phyloP scores from a whole-genome alignment of 805 yeast genomes.

The Zygosaccharomyces gambellarensis region DNA sequence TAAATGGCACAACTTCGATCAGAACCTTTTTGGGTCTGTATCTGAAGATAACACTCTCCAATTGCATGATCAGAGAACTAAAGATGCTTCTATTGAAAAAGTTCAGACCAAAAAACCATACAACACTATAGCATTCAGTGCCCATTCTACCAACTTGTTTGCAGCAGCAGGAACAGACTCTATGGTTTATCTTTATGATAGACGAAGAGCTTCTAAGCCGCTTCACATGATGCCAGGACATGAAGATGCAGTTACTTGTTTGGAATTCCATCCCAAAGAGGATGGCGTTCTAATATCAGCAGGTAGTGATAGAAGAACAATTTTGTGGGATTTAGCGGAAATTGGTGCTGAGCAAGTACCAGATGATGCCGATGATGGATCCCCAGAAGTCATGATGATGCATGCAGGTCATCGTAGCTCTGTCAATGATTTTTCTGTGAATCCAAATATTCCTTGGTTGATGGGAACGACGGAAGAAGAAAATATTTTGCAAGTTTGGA shows the following conservation, averaged over 20 bases:
- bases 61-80: constrained; percentile 50
- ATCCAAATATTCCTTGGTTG: constrained; percentile 67
- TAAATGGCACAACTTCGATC: constrained; percentile 58
- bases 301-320: constrained; percentile 69
- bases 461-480: constrained; percentile 52
- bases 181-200: constrained; percentile 60
- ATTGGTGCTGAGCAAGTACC: constrained; percentile 82
- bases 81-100: constrained; percentile 23
- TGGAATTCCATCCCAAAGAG: constrained; percentile 72
- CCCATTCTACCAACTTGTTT: constrained; percentile 51
- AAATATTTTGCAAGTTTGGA: constrained; percentile 45
- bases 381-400: constrained; percentile 83
- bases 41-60: constrained; percentile 61
- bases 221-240: constrained; percentile 80
- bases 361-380: constrained; percentile 88
- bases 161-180: constrained; percentile 71
- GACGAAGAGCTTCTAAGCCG: constrained; percentile 44
- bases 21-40: constrained; percentile 59
- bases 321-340: constrained; percentile 73
- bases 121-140: constrained; percentile 63
- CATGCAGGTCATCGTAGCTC: constrained; percentile 87
- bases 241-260: constrained; percentile 59
- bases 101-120: constrained; percentile 39
- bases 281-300: constrained; percentile 79
- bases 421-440: constrained; percentile 68